phyloP scores from a whole-genome alignment of 2,329 filamentous ascomycete species.

The Colletotrichum australisinense region DNA sequence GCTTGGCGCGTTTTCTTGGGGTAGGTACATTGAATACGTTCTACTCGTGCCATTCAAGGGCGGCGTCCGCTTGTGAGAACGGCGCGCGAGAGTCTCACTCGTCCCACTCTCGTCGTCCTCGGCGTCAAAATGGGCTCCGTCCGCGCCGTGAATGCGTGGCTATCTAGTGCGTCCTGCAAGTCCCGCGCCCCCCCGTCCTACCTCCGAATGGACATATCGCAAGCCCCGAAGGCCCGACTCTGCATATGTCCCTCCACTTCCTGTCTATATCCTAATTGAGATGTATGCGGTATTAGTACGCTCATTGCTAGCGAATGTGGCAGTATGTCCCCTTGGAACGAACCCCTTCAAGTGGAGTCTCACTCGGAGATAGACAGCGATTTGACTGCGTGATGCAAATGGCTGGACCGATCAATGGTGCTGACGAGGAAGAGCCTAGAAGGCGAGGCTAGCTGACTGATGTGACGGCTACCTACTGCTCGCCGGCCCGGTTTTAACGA shows the following conservation, averaged over 20 bases:
- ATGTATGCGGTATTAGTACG: slow-evolving; percentile 2
- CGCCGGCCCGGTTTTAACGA: not conserved
- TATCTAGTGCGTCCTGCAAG: slow-evolving; percentile 5
- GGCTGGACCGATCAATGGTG: not conserved
- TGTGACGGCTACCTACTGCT: not conserved
- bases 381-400: not conserved
- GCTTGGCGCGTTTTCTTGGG: not conserved
- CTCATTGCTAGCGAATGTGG: slow-evolving; percentile 2
- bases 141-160: slow-evolving; percentile 12
- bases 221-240: slow-evolving; percentile 30
- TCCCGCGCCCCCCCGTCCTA: slow-evolving; percentile 23
- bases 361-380: not conserved
- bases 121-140: slow-evolving; percentile 16
- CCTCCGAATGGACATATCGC: slow-evolving; percentile 25
- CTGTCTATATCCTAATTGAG: slow-evolving; percentile 22
- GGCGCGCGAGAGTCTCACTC: slow-evolving; percentile 26
- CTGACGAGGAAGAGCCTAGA: not conserved
- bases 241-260: slow-evolving; percentile 5
- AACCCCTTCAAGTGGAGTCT: slow-evolving; percentile 16
- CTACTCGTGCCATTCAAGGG: not conserved
- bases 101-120: slow-evolving; percentile 9
- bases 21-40: not conserved
- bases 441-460: slow-evolving; percentile 9
- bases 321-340: slow-evolving; percentile 11
- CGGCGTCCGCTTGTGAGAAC: slow-evolving; percentile 2